Evolutionary conservation across 768 basidiomycete species (phyloP).

Genomic region (Xanthoconium stramineum): DNA sequence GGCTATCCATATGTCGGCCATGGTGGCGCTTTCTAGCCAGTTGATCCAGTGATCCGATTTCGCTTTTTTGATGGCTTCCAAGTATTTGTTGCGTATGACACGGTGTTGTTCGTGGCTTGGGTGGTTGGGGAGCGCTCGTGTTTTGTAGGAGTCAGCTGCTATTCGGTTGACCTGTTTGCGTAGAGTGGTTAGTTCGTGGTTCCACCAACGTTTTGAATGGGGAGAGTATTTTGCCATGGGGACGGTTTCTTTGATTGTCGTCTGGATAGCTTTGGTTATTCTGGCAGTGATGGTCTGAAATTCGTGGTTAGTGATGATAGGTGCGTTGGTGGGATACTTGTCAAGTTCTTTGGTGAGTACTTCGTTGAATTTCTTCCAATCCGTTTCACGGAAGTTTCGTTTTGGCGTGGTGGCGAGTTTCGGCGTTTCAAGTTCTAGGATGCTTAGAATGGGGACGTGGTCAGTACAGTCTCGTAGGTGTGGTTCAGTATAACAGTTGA

Average conservation of each 20-base stretch:
- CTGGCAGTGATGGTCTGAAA: no score
- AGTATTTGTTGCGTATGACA: neutral
- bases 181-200: neutral
- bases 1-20: neutral
- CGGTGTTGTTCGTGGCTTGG: neutral
- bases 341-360: neutral
- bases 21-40: slow-evolving; percentile 3
- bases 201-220: neutral
- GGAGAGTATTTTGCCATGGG: neutral
- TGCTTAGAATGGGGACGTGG: slow-evolving; percentile 8
- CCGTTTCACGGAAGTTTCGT: neutral
- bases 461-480: neutral
- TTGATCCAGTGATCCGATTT: slow-evolving; percentile 9
- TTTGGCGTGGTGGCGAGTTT: neutral
- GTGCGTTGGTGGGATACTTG: neutral
- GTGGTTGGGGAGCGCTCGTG: neutral
- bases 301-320: no score
- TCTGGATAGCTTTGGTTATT: neutral
- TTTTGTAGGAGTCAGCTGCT: neutral
- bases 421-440: neutral
- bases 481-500: neutral
- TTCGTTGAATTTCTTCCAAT: neutral
- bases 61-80: neutral
- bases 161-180: neutral
- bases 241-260: neutral